A percentile compares a stretch with the other conserved stretches of the same genome.
These are phyloP conservation scores for Geosiphon pyriformis DNA, from an alignment of 192 early-diverging fungal species.

Conservation along the genomic window DNA sequence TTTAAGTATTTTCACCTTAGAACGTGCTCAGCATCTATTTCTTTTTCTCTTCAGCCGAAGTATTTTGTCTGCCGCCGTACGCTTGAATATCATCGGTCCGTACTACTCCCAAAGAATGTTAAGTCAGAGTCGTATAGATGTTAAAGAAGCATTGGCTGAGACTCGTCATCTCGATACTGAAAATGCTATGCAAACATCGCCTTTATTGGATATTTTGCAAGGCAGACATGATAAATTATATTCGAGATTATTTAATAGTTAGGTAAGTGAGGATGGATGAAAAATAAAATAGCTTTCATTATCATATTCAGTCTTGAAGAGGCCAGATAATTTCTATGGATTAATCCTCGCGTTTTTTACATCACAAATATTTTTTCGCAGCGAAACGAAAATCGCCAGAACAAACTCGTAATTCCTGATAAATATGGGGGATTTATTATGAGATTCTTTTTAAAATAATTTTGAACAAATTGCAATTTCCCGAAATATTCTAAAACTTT, in stretches of 20 bases:
- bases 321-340: no score
- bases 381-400: no score
- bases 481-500: no score
- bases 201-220: conserved; percentile 67
- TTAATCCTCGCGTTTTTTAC: no score
- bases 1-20: conserved; percentile 28
- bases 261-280: conserved; percentile 46
- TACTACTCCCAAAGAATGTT: conserved; percentile 78
- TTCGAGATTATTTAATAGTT: conserved; percentile 75
- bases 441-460: no score
- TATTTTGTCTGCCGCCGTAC: conserved; percentile 80
- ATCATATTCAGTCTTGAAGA: no score
- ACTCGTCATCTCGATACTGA: conserved; percentile 47
- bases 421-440: no score
- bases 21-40: conserved; percentile 66
- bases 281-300: no score
- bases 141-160: conserved; percentile 42
- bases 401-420: no score
- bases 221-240: conserved; percentile 76
- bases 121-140: conserved; percentile 48
- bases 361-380: no score
- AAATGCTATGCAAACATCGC: conserved; percentile 60
- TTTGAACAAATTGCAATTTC: no score
- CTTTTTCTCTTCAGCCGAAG: conserved; percentile 83
- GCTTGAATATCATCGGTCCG: conserved; percentile 86